Percentiles rank a stretch among this genome's conserved stretches.
Conservation (phyloP, 2,329 filamentous ascomycete species). For the Aspergillus eucalypticola region DNA sequence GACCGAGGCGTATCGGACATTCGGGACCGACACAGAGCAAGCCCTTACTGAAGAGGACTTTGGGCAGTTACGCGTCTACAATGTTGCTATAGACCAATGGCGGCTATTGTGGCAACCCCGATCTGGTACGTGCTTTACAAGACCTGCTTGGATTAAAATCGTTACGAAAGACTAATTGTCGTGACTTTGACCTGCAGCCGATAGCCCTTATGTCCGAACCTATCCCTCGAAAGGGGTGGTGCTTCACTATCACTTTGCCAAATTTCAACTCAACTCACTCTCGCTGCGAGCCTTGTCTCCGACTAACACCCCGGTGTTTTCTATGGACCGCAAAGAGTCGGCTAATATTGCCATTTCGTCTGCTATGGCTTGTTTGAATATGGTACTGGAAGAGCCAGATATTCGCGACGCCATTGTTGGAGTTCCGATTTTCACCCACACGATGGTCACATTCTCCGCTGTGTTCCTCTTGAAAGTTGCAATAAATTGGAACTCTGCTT, state of each 20-base stretch:
- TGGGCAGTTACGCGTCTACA: slow-evolving; percentile 50
- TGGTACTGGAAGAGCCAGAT: slow-evolving; percentile 50
- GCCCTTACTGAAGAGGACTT: slow-evolving; percentile 54
- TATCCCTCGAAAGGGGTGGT: slow-evolving; percentile 54
- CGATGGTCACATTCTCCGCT: slow-evolving; percentile 49
- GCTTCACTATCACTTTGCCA: slow-evolving; percentile 56
- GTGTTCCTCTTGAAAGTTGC: slow-evolving; percentile 49
- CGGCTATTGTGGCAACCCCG: slow-evolving; percentile 51
- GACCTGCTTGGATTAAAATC: neutral
- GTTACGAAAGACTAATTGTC: slow-evolving; percentile 6
- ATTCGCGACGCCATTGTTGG: slow-evolving; percentile 52
- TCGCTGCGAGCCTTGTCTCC: slow-evolving; percentile 45
- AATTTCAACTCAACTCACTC: slow-evolving; percentile 54
- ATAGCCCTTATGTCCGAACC: slow-evolving; percentile 50
- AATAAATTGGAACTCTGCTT: slow-evolving; percentile 46
- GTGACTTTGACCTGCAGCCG: slow-evolving; percentile 24
- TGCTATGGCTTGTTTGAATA: slow-evolving; percentile 50
- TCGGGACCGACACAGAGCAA: slow-evolving; percentile 58
- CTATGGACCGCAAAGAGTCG: slow-evolving; percentile 47
- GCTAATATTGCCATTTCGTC: slow-evolving; percentile 51
- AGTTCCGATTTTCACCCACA: slow-evolving; percentile 49
- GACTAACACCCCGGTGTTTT: slow-evolving; percentile 44
- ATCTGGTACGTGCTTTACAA: slow-evolving; percentile 35
- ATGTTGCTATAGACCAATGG: slow-evolving; percentile 56
- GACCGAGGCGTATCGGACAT: slow-evolving; percentile 57